phyloP scores from a whole-genome alignment of 140 eudicot genomes.

The Cichorium intybus region DNA sequence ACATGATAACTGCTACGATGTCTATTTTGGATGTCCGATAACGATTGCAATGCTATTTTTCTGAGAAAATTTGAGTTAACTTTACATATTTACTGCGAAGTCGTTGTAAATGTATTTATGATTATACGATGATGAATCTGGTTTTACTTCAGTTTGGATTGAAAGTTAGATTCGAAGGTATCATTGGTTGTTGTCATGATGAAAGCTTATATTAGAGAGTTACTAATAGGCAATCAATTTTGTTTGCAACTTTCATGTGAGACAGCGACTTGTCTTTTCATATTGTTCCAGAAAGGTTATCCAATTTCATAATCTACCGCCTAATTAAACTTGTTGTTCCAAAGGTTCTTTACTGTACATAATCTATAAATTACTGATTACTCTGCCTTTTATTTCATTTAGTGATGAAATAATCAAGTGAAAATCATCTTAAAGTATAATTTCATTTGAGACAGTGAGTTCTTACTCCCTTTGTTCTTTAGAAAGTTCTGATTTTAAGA shows the following conservation, averaged over 20 bases:
- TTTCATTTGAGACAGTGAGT: too few species aligned
- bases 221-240: background rate
- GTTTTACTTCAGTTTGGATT: background rate
- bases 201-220: background rate
- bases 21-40: conserved; percentile 11
- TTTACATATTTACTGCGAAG: conserved; percentile 1
- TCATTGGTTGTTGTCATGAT: background rate
- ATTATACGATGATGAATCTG: conserved; percentile 1
- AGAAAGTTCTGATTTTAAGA: background rate
- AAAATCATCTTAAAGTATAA: too few species aligned
- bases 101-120: background rate
- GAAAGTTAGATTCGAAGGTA: background rate
- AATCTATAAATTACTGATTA: too few species aligned
- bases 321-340: too few species aligned
- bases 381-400: too few species aligned
- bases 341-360: too few species aligned
- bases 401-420: too few species aligned
- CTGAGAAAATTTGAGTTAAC: background rate
- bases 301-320: too few species aligned
- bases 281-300: too few species aligned
- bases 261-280: background rate
- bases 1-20: background rate
- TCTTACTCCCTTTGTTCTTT: background rate
- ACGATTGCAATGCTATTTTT: background rate
- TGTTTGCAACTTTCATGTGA: conserved; percentile 1